Evolutionary conservation across 2,329 filamentous ascomycete species (phyloP).

Genomic region (Penicillium occitanis): DNA sequence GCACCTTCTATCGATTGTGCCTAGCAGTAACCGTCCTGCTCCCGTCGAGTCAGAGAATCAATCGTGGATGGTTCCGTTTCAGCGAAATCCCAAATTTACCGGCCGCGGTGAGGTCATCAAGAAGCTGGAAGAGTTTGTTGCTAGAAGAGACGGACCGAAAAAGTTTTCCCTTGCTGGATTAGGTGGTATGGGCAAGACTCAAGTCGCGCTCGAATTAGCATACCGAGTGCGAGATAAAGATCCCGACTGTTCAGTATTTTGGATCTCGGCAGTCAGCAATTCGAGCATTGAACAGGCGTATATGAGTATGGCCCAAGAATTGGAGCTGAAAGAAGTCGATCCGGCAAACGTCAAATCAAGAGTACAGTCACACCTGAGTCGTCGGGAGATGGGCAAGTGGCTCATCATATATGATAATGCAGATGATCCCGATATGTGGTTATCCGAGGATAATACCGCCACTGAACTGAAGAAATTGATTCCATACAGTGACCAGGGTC

Average conservation of each 20-base stretch:
- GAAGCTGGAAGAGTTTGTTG: too few relatives aligned
- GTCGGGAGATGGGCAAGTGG: conserved; percentile 22
- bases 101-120: background rate
- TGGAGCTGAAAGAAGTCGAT: too few relatives aligned
- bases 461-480: conserved; percentile 17
- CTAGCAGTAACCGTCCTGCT: too few relatives aligned
- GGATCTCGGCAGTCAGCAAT: conserved; percentile 1
- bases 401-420: conserved; percentile 30
- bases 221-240: conserved; percentile 3
- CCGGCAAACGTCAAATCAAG: too few relatives aligned
- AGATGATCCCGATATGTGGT: conserved; percentile 26
- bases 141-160: too few relatives aligned
- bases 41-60: too few relatives aligned
- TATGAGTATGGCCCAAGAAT: too few relatives aligned
- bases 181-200: conserved; percentile 18
- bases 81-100: background rate
- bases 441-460: background rate
- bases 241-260: conserved; percentile 18
- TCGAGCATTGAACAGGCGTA: too few relatives aligned
- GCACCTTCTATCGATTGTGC: background rate
- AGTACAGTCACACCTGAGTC: too few relatives aligned
- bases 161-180: background rate
- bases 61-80: conserved; percentile 21
- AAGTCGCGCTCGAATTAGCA: conserved; percentile 6
- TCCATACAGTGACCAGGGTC: conserved; percentile 27